These are phyloP conservation scores for Rosa lucieae DNA, from an alignment of 306 rosid genomes.

Conservation along the genomic window DNA sequence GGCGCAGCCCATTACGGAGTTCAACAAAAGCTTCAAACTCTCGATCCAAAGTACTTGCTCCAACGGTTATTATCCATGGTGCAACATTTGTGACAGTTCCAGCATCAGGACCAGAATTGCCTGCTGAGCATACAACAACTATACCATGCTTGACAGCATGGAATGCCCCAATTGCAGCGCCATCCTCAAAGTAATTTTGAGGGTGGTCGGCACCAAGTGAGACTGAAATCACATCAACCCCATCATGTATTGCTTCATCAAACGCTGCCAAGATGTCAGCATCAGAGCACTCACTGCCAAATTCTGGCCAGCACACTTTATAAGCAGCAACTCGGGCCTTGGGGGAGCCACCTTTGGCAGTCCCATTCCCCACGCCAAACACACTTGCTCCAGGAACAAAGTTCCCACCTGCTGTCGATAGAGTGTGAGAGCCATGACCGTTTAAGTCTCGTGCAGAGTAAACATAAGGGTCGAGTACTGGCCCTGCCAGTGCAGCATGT, in stretches of 20 bases:
- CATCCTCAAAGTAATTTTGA: constrained; percentile 27
- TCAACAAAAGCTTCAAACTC: constrained; percentile 39
- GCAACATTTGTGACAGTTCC: constrained; percentile 47
- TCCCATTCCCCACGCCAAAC: constrained; percentile 57
- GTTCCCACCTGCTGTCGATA: constrained; percentile 68
- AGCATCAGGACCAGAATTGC: constrained; percentile 56
- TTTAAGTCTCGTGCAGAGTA: constrained; percentile 41
- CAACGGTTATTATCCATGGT: constrained; percentile 80
- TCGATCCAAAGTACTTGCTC: constrained; percentile 71
- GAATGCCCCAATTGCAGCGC: constrained; percentile 51
- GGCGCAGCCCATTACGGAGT: constrained; percentile 48
- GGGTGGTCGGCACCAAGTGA: constrained; percentile 44
- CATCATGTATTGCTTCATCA: constrained; percentile 69
- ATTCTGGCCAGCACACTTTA: constrained; percentile 69
- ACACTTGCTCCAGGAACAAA: constrained; percentile 50
- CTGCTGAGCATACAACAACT: constrained; percentile 51
- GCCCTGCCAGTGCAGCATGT: constrained; percentile 7
- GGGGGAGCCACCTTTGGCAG: constrained; percentile 83
- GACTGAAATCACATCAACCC: constrained; percentile 64
- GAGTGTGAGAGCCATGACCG: constrained; percentile 85
- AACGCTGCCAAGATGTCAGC: constrained; percentile 59
- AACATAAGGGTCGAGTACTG: background rate
- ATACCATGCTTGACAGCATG: constrained; percentile 62
- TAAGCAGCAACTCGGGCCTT: constrained; percentile 63
- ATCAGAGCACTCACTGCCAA: constrained; percentile 41